phyloP scores from a whole-genome alignment of 177 flowering plant species.

The Vitis hybrid region DNA sequence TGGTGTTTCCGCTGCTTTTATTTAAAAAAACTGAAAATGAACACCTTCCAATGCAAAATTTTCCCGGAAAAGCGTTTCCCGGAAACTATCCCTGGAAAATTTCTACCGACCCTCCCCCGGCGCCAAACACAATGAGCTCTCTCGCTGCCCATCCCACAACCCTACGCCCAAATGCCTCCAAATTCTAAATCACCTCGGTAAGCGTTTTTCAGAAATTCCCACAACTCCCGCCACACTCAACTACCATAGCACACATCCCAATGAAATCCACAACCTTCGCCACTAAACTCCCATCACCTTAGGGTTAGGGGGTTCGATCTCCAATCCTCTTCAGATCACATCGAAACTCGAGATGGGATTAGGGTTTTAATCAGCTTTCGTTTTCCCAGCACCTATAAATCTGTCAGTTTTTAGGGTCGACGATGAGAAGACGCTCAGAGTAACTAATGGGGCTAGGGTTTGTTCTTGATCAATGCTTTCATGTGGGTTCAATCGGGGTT shows the following conservation, averaged over 20 bases:
- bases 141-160: neutral
- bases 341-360: conserved; percentile 2
- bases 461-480: too few species aligned
- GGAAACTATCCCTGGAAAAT: too few species aligned
- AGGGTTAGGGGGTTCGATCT: neutral
- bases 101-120: too few species aligned
- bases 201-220: neutral
- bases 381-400: neutral
- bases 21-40: too few species aligned
- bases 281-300: neutral
- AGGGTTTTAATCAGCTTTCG: neutral
- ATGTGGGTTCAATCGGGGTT: too few species aligned
- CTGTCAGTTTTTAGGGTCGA: neutral
- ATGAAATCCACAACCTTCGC: neutral
- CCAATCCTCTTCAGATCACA: conserved; percentile 4
- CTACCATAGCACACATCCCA: conserved; percentile 1
- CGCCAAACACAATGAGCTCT: neutral
- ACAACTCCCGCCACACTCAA: conserved; percentile 3
- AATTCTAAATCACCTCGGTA: neutral
- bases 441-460: too few species aligned
- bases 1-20: too few species aligned
- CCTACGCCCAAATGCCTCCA: neutral
- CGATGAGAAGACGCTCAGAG: neutral
- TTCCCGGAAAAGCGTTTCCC: too few species aligned
- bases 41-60: too few species aligned